phyloP scores from a whole-genome alignment of 345 rosid genomes.

The Pistacia integerrima region DNA sequence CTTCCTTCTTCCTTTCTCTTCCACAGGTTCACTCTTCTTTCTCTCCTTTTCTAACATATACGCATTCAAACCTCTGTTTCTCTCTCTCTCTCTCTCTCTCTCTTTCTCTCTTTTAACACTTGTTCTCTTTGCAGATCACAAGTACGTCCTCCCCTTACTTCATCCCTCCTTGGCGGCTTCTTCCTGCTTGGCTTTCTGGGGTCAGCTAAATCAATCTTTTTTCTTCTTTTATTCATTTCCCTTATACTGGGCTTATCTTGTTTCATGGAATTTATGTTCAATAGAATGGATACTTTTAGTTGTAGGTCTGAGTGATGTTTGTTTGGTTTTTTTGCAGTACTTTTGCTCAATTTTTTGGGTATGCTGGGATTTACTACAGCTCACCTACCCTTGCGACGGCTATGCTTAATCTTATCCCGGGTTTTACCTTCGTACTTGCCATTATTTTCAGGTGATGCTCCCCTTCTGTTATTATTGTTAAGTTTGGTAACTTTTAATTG shows the following conservation, averaged over 20 bases:
- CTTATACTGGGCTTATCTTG: neutral
- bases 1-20: conserved; percentile 51
- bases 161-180: conserved; percentile 40
- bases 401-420: conserved; percentile 54
- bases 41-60: neutral
- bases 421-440: conserved; percentile 52
- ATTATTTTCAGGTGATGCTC: conserved; percentile 43
- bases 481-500: neutral
- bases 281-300: neutral
- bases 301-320: neutral
- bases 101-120: neutral
- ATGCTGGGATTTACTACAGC: conserved; percentile 51
- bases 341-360: conserved; percentile 33
- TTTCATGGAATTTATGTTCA: neutral
- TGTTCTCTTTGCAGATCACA: conserved; percentile 35
- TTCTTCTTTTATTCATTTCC: neutral
- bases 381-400: conserved; percentile 56
- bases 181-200: conserved; percentile 60
- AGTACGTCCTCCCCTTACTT: conserved; percentile 47
- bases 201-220: conserved; percentile 22
- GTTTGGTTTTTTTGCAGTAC: conserved; percentile 30
- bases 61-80: neutral
- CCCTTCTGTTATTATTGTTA: neutral
- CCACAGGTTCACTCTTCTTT: conserved; percentile 35
- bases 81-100: no score